A percentile compares a stretch with the other conserved stretches of the same genome.
phyloP scores from a whole-genome alignment of 495 filamentous ascomycete genomes.

The Endocarpon pusillum region DNA sequence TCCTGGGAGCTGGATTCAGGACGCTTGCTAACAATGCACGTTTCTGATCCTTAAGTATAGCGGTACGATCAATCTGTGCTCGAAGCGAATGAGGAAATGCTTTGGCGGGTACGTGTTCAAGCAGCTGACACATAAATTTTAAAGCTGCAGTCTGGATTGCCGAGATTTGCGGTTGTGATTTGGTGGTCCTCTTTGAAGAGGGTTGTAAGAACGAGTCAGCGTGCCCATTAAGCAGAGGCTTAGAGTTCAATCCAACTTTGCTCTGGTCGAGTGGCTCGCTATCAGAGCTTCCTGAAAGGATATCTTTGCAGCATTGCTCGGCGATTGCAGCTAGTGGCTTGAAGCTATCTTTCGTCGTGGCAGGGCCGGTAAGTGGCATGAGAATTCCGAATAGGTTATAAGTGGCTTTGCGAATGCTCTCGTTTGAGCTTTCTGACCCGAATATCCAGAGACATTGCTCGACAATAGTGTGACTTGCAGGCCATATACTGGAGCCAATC shows the following conservation, averaged over 20 bases:
- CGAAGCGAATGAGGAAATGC: conserved; percentile 45
- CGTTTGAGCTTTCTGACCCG: conserved; percentile 36
- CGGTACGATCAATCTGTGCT: conserved; percentile 57
- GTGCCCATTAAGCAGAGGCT: conserved; percentile 27
- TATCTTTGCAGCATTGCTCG: conserved; percentile 44
- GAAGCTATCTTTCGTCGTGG: conserved; percentile 43
- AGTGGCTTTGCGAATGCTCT: conserved; percentile 37
- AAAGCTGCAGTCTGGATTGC: conserved; percentile 29
- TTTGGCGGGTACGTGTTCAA: conserved; percentile 42
- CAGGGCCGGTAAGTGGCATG: conserved; percentile 41
- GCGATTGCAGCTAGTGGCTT: conserved; percentile 39
- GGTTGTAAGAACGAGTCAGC: conserved; percentile 36
- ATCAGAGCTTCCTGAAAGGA: conserved; percentile 19
- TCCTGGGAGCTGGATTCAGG: conserved; percentile 49
- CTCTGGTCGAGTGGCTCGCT: too few relatives aligned
- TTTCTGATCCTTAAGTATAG: conserved; percentile 48
- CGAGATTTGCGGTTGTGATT: conserved; percentile 3
- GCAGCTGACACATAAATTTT: conserved; percentile 40
- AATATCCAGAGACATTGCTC: conserved; percentile 57
- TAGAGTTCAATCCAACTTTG: conserved; percentile 17
- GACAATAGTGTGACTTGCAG: conserved; percentile 39
- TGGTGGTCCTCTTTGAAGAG: conserved; percentile 13
- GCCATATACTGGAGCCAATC: conserved; percentile 31
- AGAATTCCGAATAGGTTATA: conserved; percentile 41
- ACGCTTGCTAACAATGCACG: conserved; percentile 61